Percentiles rank a stretch among this genome's conserved stretches.
These are phyloP conservation scores for Puccinia polysora DNA, from an alignment of 1,284 basidiomycete species.

Conservation along the genomic window DNA sequence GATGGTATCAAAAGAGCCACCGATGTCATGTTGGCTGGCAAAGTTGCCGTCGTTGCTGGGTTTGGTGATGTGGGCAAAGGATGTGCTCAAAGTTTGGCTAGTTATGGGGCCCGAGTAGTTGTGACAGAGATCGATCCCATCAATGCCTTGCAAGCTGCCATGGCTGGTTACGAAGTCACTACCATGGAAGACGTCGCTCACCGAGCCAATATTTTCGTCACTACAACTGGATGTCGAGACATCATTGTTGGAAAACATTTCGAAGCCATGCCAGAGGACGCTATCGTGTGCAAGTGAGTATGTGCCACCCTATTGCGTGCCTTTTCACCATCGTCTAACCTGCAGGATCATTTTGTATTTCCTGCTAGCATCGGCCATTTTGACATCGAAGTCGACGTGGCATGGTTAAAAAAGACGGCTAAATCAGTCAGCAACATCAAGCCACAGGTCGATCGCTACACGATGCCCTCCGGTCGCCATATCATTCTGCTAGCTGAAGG, in stretches of 20 bases:
- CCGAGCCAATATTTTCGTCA: slow-evolving; percentile 88
- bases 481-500: slow-evolving; percentile 96
- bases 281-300: slow-evolving; percentile 94
- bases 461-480: slow-evolving; percentile 83
- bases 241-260: slow-evolving; percentile 95
- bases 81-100: slow-evolving; percentile 95
- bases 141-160: slow-evolving; percentile 98
- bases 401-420: slow-evolving; percentile 95
- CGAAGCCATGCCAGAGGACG: slow-evolving; percentile 90
- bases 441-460: slow-evolving; percentile 98
- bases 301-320: neutral
- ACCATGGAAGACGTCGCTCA: slow-evolving; percentile 96
- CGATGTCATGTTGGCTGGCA: slow-evolving; percentile 99
- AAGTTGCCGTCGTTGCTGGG: slow-evolving; percentile 96
- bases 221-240: slow-evolving; percentile 97
- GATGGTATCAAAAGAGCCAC: slow-evolving; percentile 99
- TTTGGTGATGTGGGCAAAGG: slow-evolving; percentile 99
- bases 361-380: slow-evolving; percentile 83
- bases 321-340: neutral
- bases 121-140: slow-evolving; percentile 99
- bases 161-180: slow-evolving; percentile 98
- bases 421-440: slow-evolving; percentile 84
- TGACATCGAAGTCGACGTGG: slow-evolving; percentile 97
- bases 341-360: slow-evolving; percentile 3
- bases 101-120: slow-evolving; percentile 93